Base-by-base conservation (phyloP, 495 filamentous ascomycete genomes). In the Neurospora sp. region DNA sequence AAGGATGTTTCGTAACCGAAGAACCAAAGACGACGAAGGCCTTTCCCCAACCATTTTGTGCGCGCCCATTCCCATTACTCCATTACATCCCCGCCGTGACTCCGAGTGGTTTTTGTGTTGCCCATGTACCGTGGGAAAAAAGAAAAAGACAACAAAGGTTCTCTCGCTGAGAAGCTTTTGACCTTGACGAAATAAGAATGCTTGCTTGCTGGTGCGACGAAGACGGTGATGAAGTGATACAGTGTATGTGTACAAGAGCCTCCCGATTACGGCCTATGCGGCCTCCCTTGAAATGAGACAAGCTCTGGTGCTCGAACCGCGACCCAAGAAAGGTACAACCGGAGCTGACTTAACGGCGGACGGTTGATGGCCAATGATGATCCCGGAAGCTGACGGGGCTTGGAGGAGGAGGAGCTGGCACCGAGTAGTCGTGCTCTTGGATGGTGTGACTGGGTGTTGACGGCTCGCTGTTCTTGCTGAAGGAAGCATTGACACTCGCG, bases 361-460 rank as follows among this genome's bases (percentile, higher is more conserved):
- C 71, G 39, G 75, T 70, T 37, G 75, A 70, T 59, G 79, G 81
- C 85, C 85, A 86, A 18, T 65, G 53, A 74, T 84, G 81, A 73
- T 85, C 82, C 39, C 81, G 80, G 75, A 83, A 86, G 78, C 82
- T 81, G 71, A 86, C 82, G 37, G 85, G 85, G 73, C 82, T 84
- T 8, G 85, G 85, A 38, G 85, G 85, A 22, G 85, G 85, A 2
- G 85, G 83, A 14, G 84, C 84, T 48, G 85, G 85, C 27, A 86
- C 85, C 40, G 82, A 79, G 80, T 84, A 86, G 77, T 86, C 85
- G 61, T 81, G 76, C 77, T 86, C 83, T 73, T 81, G 81, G 76
- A 85, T 85, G 71, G 79, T 74, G 76, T 81, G 84, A 72, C 81
- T 80, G 16, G 84, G 83, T 0, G 83, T 79, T 41, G 76, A 53